phyloP scores from a whole-genome alignment of 1,284 basidiomycete species.

The Pyrrhoderma noxium region DNA sequence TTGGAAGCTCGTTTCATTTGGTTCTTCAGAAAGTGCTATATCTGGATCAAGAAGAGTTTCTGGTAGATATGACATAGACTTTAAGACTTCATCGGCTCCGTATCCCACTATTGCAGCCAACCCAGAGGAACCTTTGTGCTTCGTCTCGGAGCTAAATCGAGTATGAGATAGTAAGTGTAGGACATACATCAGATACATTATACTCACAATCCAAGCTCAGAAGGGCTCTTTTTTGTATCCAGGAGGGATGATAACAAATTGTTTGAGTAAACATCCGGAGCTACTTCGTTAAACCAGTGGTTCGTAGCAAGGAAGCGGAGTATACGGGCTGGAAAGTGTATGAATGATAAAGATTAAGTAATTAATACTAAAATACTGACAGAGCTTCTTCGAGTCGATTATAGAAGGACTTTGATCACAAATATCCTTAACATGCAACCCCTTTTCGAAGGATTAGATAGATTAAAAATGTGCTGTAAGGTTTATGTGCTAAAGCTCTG shows the following conservation, averaged over 20 bases:
- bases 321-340: conserved; percentile 10
- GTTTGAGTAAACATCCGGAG: conserved; percentile 17
- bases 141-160: conserved; percentile 1
- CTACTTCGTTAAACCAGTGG: conserved; percentile 25
- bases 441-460: conserved; percentile 17
- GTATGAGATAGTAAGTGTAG: too few relatives aligned
- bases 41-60: conserved; percentile 14
- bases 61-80: conserved; percentile 21
- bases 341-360: background rate
- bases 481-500: background rate
- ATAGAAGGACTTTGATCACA: conserved; percentile 16
- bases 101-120: conserved; percentile 14
- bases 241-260: conserved; percentile 23
- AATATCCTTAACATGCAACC: conserved; percentile 25
- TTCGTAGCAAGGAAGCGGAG: conserved; percentile 22
- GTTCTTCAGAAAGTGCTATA: conserved; percentile 19
- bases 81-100: conserved; percentile 17
- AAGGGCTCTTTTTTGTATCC: conserved; percentile 23
- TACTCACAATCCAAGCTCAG: conserved; percentile 13
- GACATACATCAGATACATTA: background rate
- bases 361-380: conserved; percentile 13
- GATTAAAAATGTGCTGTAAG: background rate
- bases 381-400: conserved; percentile 23
- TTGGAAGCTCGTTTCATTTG: conserved; percentile 11
- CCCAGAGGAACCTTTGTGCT: conserved; percentile 10